A percentile compares a stretch with the other conserved stretches of the same genome.
Conservation (phyloP, 2,329 filamentous ascomycete species). For the Arthrocladium fulminans region DNA sequence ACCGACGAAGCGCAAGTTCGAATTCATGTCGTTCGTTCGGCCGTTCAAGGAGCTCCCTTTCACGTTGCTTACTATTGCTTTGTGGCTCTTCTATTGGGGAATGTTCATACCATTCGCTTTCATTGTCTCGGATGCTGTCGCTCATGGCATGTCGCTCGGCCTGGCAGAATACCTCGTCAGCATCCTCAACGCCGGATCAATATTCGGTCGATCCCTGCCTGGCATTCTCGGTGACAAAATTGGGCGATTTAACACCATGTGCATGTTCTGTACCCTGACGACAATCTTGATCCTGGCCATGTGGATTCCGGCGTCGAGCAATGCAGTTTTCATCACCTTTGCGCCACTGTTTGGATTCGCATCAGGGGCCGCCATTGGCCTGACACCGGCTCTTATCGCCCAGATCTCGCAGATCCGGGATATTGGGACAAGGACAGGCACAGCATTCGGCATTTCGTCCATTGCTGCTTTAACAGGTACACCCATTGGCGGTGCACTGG, state of each 20-base stretch:
- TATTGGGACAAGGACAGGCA: slow-evolving; percentile 60
- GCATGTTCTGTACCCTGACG: slow-evolving; percentile 41
- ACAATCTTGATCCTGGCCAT: slow-evolving; percentile 44
- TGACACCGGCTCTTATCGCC: slow-evolving; percentile 50
- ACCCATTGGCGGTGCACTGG: slow-evolving; percentile 55
- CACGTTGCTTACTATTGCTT: slow-evolving; percentile 19
- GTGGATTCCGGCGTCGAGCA: slow-evolving; percentile 46
- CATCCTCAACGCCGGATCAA: slow-evolving; percentile 26
- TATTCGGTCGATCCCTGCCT: slow-evolving; percentile 50
- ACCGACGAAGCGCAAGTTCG: slow-evolving; percentile 29
- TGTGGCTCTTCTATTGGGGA: slow-evolving; percentile 25
- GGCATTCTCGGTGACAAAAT: slow-evolving; percentile 46
- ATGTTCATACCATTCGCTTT: slow-evolving; percentile 25
- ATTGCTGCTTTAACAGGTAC: slow-evolving; percentile 58
- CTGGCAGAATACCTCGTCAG: slow-evolving; percentile 24
- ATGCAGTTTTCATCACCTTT: slow-evolving; percentile 55
- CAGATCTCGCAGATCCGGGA: slow-evolving; percentile 62
- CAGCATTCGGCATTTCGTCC: slow-evolving; percentile 52
- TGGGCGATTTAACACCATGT: slow-evolving; percentile 48
- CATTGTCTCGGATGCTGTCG: slow-evolving; percentile 19
- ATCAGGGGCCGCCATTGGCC: slow-evolving; percentile 56
- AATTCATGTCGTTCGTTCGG: slow-evolving; percentile 25
- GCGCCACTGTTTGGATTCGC: slow-evolving; percentile 60
- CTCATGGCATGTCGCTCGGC: slow-evolving; percentile 19
- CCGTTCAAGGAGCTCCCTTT: slow-evolving; percentile 25